These are phyloP conservation scores for Leccinum olivaceopallidum DNA, from an alignment of 768 basidiomycete genomes.

Conservation along the genomic window DNA sequence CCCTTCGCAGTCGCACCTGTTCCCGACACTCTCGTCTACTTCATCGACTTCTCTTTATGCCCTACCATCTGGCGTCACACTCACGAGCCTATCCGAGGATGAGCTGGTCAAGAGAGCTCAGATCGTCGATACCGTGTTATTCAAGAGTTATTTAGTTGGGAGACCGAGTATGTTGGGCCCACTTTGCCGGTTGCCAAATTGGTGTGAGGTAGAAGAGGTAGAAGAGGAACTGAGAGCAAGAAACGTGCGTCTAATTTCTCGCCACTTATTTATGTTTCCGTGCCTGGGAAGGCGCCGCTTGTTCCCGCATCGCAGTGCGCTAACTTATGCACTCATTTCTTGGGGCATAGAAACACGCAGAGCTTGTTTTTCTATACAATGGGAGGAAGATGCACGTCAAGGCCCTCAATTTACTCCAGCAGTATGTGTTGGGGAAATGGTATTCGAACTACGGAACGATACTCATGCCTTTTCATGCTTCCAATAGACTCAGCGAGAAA, in stretches of 20 bases:
- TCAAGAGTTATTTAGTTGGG: slow-evolving; percentile 87
- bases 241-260: slow-evolving; percentile 50
- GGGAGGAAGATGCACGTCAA: slow-evolving; percentile 95
- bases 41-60: slow-evolving; percentile 75
- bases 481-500: slow-evolving; percentile 71
- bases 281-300: not conserved
- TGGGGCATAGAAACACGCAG: slow-evolving; percentile 74
- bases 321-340: not conserved
- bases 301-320: not conserved
- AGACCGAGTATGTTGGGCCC: slow-evolving; percentile 81
- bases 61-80: slow-evolving; percentile 68
- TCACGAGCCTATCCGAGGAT: slow-evolving; percentile 73
- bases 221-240: slow-evolving; percentile 82
- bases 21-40: slow-evolving; percentile 69
- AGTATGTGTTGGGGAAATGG: slow-evolving; percentile 50
- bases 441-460: not conserved
- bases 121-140: slow-evolving; percentile 92
- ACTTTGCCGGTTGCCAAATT: slow-evolving; percentile 88
- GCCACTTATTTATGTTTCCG: not conserved
- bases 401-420: slow-evolving; percentile 78
- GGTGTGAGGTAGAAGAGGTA: slow-evolving; percentile 95
- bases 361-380: slow-evolving; percentile 88
- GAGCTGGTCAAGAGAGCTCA: slow-evolving; percentile 89
- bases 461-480: not conserved
- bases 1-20: slow-evolving; percentile 65